Conservation (phyloP, 768 basidiomycete genomes). For the Hygrocybe punicea region DNA sequence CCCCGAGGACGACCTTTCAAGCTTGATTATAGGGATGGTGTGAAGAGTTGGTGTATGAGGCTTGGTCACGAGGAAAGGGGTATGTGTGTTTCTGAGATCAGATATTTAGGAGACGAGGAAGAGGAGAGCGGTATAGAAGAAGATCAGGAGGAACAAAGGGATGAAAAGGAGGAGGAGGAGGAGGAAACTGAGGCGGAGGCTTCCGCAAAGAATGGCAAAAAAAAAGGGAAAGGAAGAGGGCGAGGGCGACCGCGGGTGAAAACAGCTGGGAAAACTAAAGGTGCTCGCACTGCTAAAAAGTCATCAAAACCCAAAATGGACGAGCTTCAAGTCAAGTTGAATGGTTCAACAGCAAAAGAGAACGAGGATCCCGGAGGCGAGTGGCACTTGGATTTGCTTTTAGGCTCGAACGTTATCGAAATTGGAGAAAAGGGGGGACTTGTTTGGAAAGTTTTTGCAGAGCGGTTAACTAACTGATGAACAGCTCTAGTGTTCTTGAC, state of each 20-base stretch:
- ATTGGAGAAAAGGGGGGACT: slow-evolving; percentile 41
- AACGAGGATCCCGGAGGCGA: slow-evolving; percentile 45
- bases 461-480: not conserved
- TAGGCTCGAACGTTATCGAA: slow-evolving; percentile 63
- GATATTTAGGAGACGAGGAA: slow-evolving; percentile 56
- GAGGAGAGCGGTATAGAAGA: slow-evolving; percentile 58
- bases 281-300: slow-evolving; percentile 36
- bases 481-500: not conserved
- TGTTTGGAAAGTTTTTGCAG: slow-evolving; percentile 14
- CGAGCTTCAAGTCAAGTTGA: slow-evolving; percentile 61
- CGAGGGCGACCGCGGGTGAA: slow-evolving; percentile 36
- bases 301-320: slow-evolving; percentile 45
- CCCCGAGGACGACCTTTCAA: slow-evolving; percentile 57
- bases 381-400: slow-evolving; percentile 61
- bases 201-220: slow-evolving; percentile 41
- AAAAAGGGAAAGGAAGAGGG: slow-evolving; percentile 40
- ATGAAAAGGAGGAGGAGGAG: slow-evolving; percentile 44
- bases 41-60: slow-evolving; percentile 68
- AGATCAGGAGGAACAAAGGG: slow-evolving; percentile 34
- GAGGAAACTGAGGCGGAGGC: slow-evolving; percentile 43
- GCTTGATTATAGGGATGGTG: slow-evolving; percentile 67
- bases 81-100: slow-evolving; percentile 51
- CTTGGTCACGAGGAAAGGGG: slow-evolving; percentile 56
- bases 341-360: slow-evolving; percentile 50
- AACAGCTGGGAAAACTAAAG: slow-evolving; percentile 30